These are phyloP conservation scores for Rhynchosporium secalis DNA, from an alignment of 2,329 filamentous ascomycete species.

Conservation along the genomic window DNA sequence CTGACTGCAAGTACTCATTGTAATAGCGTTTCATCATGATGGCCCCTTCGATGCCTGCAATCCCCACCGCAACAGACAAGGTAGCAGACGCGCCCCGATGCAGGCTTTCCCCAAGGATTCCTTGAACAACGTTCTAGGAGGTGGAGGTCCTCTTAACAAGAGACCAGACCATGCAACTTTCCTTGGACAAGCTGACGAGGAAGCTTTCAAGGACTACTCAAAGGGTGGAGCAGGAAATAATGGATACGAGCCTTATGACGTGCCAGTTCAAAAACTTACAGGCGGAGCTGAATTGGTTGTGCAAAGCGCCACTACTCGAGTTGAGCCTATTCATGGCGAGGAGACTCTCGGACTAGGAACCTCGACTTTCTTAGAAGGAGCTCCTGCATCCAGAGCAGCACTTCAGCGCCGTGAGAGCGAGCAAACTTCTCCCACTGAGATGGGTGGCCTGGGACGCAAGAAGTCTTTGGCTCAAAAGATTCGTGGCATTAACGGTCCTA, in stretches of 20 bases:
- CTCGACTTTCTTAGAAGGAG: constrained; percentile 92
- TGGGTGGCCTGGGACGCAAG: constrained; percentile 74
- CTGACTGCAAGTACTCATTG: constrained; percentile 17
- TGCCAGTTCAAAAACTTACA: constrained; percentile 42
- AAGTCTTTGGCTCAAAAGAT: constrained; percentile 94
- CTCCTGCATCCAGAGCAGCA: constrained; percentile 78
- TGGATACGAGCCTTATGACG: constrained; percentile 45
- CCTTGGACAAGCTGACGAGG: constrained; percentile 75
- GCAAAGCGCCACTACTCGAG: constrained; percentile 68
- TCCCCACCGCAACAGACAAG: constrained; percentile 86
- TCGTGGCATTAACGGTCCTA: constrained; percentile 76
- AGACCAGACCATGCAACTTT: constrained; percentile 85
- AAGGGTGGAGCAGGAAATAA: constrained; percentile 41
- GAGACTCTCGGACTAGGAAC: constrained; percentile 84
- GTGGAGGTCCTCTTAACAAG: constrained; percentile 78
- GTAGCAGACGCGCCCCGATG: constrained; percentile 84
- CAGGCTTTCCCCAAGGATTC: constrained; percentile 93
- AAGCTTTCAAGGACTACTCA: constrained; percentile 82
- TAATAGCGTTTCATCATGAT: constrained; percentile 92
- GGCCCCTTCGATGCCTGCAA: constrained; percentile 97
- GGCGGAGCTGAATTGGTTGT: constrained; percentile 42
- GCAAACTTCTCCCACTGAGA: constrained; percentile 52
- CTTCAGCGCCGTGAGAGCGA: constrained; percentile 76
- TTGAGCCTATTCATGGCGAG: constrained; percentile 78
- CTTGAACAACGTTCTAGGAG: constrained; percentile 87